Evolutionary conservation across 2,329 filamentous ascomycete species (phyloP).

Genomic region (Alternaria triticina): DNA sequence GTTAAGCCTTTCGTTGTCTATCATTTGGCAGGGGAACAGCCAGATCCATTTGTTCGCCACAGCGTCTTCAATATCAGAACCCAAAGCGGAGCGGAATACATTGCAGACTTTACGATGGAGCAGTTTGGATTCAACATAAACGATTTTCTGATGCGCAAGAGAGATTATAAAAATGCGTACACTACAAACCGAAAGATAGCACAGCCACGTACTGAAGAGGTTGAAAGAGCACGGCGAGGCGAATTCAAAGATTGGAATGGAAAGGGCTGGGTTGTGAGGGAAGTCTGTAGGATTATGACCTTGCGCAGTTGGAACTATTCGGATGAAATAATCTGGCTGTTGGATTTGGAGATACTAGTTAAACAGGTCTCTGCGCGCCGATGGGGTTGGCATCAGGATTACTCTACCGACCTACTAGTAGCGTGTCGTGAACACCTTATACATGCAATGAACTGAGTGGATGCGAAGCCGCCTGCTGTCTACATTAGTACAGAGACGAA

Average conservation of each 20-base stretch:
- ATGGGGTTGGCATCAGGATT: not conserved
- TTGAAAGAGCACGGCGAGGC: not conserved
- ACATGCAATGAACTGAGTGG: not conserved
- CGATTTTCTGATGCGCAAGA: constrained; percentile 3
- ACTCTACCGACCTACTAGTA: not conserved
- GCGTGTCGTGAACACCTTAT: not conserved
- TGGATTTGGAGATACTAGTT: not conserved
- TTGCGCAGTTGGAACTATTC: no score
- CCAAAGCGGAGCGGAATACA: not conserved
- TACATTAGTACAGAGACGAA: not conserved
- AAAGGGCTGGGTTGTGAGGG: not conserved
- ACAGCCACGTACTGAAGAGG: not conserved
- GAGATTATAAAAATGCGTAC: not conserved
- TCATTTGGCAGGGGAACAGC: not conserved
- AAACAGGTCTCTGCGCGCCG: not conserved
- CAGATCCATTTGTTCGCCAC: not conserved
- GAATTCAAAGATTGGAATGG: not conserved
- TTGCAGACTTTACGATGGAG: constrained; percentile 11
- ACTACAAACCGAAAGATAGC: not conserved
- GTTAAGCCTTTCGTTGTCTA: not conserved
- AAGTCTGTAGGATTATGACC: not conserved
- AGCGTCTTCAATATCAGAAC: constrained; percentile 8
- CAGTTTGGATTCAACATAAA: constrained; percentile 1
- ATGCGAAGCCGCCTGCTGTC: not conserved
- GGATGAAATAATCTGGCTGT: not conserved